Conservation (phyloP, 768 basidiomycete species). For the Lentinula lateritia region DNA sequence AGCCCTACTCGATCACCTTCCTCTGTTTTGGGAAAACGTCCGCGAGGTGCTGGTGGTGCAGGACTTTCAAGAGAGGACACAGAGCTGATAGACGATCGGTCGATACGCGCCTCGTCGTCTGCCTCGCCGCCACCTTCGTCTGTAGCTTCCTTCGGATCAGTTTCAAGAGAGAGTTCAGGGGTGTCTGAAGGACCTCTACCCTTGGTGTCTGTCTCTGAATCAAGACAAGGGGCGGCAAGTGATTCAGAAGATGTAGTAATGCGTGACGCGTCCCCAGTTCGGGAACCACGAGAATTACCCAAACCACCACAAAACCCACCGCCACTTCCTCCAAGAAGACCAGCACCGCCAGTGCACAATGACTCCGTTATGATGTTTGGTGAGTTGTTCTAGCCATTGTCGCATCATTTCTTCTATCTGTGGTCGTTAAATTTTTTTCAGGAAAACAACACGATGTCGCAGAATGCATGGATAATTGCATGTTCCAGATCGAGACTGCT, state of each 20-base stretch:
- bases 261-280: conserved; percentile 9
- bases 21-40: conserved; percentile 68
- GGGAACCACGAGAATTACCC: neutral
- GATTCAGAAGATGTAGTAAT: conserved; percentile 33
- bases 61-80: conserved; percentile 30
- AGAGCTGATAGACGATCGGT: conserved; percentile 56
- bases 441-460: conserved; percentile 97
- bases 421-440: conserved; percentile 21
- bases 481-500: conserved; percentile 97
- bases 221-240: conserved; percentile 2
- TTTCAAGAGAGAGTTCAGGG: conserved; percentile 8
- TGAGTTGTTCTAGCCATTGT: conserved; percentile 30
- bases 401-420: neutral
- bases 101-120: neutral
- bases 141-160: neutral
- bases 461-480: conserved; percentile 99
- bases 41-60: conserved; percentile 30
- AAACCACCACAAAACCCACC: neutral
- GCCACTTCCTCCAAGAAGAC: conserved; percentile 19
- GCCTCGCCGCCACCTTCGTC: conserved; percentile 6
- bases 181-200: conserved; percentile 18
- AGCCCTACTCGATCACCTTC: conserved; percentile 28
- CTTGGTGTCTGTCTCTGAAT: neutral
- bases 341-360: conserved; percentile 53
- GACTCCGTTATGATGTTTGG: conserved; percentile 91